Base-by-base conservation (phyloP, 345 rosid species). In the Lenwebbia sp. region DNA sequence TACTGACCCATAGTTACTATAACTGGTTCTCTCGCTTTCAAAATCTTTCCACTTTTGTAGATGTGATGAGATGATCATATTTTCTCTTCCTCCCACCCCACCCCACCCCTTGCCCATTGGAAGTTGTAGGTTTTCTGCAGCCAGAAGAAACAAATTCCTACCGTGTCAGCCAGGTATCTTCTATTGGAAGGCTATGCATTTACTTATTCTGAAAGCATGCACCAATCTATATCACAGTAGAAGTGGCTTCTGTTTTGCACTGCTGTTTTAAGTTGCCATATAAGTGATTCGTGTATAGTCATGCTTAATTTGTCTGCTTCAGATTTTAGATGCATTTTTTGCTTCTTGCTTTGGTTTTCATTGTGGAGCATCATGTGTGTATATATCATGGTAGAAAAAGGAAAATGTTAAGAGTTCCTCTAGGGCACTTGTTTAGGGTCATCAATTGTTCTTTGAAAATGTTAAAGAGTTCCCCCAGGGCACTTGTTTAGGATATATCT, bases 161-260 rank as follows among this genome's bases (percentile, higher is more conserved):
- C 92, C 40, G 28, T 95, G 5, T 93, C 92, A 87, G 96, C 91
- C 84, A 85, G 97, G 99, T 95, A 93, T 86, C 58, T 54, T 19
- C 13, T 70, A 50, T 4, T 85, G 74, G 60, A 60, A 13, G 40
- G 82, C 49, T 26, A 30, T 74, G 28, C 75, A 44, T 75, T 50
- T 30, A 13, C 62, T 51, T 47, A 21, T 85, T 56, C 5, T 37
- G 82, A 52, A 62, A 2, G 50, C 28, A 23, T 0, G 60, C 74
- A 83, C 58, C 65, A 83, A 19, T 33, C 50, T 40, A 1, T 53
- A 28, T 54, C 28, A 6, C 10, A 83, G 28, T 22, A 0, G 12
- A 83, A 53, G 44, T n/a, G 54, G 85, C 60, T 83, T 54, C 84
- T 82, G 25, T 82, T 26, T n/a, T 82, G 40, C 55, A 49, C 40